A percentile compares a stretch with the other conserved stretches of the same genome.
These are phyloP conservation scores for Alternaria sp. DNA, from an alignment of 2,329 filamentous ascomycete genomes.

Conservation along the genomic window DNA sequence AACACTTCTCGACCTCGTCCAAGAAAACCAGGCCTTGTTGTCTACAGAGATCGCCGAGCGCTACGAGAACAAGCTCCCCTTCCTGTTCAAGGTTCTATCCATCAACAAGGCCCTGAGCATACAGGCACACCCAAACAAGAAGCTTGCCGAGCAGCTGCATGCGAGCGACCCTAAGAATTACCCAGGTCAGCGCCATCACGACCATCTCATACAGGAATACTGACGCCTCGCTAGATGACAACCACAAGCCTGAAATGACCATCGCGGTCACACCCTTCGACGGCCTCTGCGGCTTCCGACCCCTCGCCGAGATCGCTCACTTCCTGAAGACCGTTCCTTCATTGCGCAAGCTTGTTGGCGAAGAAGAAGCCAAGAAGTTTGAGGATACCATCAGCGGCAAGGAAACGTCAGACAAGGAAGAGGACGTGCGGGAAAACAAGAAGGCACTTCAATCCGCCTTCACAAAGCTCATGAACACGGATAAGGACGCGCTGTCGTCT, in stretches of 20 bases:
- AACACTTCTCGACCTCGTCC: conserved; percentile 83
- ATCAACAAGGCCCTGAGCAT: conserved; percentile 97
- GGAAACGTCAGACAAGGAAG: conserved; percentile 58
- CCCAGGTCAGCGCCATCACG: conserved; percentile 57
- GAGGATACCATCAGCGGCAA: conserved; percentile 62
- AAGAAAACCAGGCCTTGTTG: conserved; percentile 85
- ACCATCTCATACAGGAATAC: background rate
- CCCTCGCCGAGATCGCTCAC: conserved; percentile 82
- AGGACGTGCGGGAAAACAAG: conserved; percentile 69
- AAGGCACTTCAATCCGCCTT: conserved; percentile 79
- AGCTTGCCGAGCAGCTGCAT: conserved; percentile 88
- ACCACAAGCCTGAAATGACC: conserved; percentile 99
- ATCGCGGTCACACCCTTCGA: conserved; percentile 97
- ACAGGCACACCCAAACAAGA: conserved; percentile 96
- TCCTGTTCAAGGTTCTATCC: conserved; percentile 97
- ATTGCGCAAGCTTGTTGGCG: conserved; percentile 58
- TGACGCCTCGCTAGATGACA: conserved; percentile 70
- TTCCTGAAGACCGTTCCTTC: conserved; percentile 74
- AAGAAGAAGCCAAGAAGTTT: conserved; percentile 58
- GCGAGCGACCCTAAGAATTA: conserved; percentile 90
- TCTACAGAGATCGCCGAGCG: conserved; percentile 74
- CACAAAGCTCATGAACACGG: conserved; percentile 79
- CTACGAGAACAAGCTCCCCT: conserved; percentile 86
- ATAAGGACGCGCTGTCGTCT: conserved; percentile 69
- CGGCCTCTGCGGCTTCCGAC: conserved; percentile 93